These are phyloP conservation scores for Candida silvicultrix DNA, from an alignment of 805 yeast genomes.

Conservation along the genomic window DNA sequence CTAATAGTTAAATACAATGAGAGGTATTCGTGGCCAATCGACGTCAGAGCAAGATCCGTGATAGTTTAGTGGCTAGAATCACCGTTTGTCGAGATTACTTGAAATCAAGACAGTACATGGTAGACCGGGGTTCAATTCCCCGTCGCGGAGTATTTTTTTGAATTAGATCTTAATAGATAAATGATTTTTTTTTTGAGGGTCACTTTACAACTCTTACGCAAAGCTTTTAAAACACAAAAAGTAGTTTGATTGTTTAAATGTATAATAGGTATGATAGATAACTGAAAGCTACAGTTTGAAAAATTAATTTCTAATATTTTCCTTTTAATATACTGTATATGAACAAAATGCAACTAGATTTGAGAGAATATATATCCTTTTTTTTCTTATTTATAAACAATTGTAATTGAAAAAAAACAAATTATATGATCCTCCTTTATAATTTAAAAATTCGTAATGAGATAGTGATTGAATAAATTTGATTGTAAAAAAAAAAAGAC, in stretches of 20 bases:
- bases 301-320: neutral
- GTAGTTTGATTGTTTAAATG: no score
- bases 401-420: neutral
- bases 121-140: constrained; percentile 16
- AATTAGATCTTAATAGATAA: no score
- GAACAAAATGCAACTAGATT: constrained; percentile 1
- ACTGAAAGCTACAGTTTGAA: no score
- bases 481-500: neutral
- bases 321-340: neutral
- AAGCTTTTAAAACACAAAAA: no score
- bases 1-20: no score
- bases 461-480: neutral
- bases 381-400: neutral
- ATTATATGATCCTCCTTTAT: neutral
- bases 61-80: neutral
- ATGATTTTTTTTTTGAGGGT: no score
- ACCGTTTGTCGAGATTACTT: constrained; percentile 4
- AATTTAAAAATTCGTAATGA: neutral
- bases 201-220: no score
- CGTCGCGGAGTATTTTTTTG: constrained; percentile 6
- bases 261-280: no score
- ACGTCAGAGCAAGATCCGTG: neutral
- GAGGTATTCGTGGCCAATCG: no score
- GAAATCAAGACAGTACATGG: constrained; percentile 5
- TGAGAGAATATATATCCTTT: neutral